phyloP scores from a whole-genome alignment of 1,139 yeast species.

The Diutina neorugosa region DNA sequence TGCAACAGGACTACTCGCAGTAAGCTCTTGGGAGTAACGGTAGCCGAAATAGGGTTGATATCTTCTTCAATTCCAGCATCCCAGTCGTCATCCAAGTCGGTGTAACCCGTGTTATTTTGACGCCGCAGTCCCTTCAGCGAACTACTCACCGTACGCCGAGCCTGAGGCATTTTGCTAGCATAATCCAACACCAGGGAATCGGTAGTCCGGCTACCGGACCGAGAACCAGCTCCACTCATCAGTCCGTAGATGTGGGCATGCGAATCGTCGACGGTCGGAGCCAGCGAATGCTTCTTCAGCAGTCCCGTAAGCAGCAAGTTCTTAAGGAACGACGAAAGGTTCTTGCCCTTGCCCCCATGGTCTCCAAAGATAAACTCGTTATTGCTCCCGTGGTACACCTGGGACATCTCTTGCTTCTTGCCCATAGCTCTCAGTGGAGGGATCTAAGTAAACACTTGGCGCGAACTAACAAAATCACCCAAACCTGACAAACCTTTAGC shows the following conservation, averaged over 20 bases:
- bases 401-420: conserved; percentile 47
- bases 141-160: neutral
- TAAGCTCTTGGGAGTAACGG: neutral
- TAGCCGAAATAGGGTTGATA: neutral
- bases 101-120: conserved; percentile 16
- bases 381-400: conserved; percentile 32
- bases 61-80: conserved; percentile 65
- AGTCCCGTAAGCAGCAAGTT: conserved; percentile 28
- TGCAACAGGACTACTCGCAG: neutral
- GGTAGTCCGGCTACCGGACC: conserved; percentile 1
- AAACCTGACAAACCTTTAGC: too few relatives aligned
- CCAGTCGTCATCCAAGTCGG: conserved; percentile 85
- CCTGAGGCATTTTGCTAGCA: neutral
- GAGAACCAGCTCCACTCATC: conserved; percentile 7
- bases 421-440: neutral
- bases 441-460: neutral
- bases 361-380: conserved; percentile 60
- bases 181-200: neutral
- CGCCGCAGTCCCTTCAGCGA: neutral
- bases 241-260: conserved; percentile 32
- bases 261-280: conserved; percentile 14
- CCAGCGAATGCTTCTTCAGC: conserved; percentile 7
- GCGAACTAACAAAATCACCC: neutral
- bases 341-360: conserved; percentile 55
- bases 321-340: conserved; percentile 45